Percentiles rank a stretch among this genome's conserved stretches.
phyloP scores from a whole-genome alignment of 148 eudicot genomes.

The Arctostaphylos glauca region DNA sequence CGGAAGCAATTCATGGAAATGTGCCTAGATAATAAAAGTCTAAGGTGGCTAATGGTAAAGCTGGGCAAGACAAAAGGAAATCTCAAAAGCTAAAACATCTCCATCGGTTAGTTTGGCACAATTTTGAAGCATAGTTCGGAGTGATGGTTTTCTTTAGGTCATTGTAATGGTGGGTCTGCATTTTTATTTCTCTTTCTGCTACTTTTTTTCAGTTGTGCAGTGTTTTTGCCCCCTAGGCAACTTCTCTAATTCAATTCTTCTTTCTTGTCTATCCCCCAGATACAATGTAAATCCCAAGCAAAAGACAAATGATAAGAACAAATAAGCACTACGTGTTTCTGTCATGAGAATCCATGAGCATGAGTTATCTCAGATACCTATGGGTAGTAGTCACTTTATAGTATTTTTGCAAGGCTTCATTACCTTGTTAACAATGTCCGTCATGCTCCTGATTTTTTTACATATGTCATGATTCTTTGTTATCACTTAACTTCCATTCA shows the following conservation, averaged over 20 bases:
- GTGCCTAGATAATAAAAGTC: background rate
- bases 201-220: background rate
- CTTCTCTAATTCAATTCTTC: background rate
- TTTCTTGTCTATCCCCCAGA: background rate
- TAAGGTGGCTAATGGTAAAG: background rate
- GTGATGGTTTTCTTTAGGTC: background rate
- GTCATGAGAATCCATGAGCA: background rate
- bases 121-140: background rate
- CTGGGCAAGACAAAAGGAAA: background rate
- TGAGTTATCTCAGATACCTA: background rate
- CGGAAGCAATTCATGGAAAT: background rate
- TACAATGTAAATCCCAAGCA: background rate
- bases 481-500: background rate
- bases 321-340: constrained; percentile 20
- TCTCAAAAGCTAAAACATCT: background rate
- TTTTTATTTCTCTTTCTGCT: background rate
- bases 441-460: too few relatives aligned
- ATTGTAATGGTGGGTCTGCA: background rate
- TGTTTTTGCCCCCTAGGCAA: background rate
- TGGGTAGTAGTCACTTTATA: background rate
- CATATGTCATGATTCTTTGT: too few relatives aligned
- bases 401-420: too few relatives aligned
- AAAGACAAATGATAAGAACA: constrained; percentile 7
- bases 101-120: background rate
- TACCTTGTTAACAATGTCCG: too few relatives aligned